Evolutionary conservation across 2,329 filamentous ascomycete genomes (phyloP).

Genomic region (Xylariaceae sp.): DNA sequence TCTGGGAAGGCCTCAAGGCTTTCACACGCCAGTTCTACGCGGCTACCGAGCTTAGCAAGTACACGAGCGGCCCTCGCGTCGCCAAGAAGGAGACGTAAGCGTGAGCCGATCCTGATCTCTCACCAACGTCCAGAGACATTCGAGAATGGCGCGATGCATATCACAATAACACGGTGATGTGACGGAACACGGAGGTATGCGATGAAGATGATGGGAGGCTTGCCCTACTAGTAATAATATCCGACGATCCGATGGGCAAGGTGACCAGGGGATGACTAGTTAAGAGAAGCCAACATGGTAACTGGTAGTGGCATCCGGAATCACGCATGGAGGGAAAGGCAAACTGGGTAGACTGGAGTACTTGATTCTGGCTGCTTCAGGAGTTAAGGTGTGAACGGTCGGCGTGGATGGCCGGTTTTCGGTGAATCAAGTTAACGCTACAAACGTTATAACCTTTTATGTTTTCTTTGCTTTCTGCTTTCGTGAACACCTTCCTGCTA

Average conservation of each 20-base stretch:
- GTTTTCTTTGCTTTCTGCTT: not conserved
- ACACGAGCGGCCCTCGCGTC: constrained; percentile 53
- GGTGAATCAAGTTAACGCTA: constrained; percentile 4
- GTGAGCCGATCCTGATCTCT: not conserved
- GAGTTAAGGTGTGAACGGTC: constrained; percentile 14
- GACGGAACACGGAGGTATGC: constrained; percentile 8
- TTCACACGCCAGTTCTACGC: constrained; percentile 68
- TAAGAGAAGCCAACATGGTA: not conserved
- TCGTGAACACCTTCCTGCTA: not conserved
- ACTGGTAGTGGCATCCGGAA: constrained; percentile 6
- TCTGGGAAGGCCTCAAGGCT: constrained; percentile 76
- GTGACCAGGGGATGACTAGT: constrained; percentile 1
- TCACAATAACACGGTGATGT: constrained; percentile 20
- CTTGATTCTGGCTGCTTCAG: constrained; percentile 18
- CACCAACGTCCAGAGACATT: not conserved
- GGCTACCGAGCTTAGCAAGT: constrained; percentile 71
- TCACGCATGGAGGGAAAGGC: constrained; percentile 9
- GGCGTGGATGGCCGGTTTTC: constrained; percentile 1
- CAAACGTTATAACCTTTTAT: not conserved
- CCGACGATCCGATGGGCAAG: not conserved
- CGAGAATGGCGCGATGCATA: constrained; percentile 12
- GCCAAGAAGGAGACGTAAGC: constrained; percentile 61
- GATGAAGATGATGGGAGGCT: not conserved
- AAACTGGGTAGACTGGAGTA: constrained; percentile 13
- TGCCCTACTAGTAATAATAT: constrained; percentile 1